Base-by-base conservation (phyloP, 1,284 basidiomycete genomes). In the Leccinum fallax region DNA sequence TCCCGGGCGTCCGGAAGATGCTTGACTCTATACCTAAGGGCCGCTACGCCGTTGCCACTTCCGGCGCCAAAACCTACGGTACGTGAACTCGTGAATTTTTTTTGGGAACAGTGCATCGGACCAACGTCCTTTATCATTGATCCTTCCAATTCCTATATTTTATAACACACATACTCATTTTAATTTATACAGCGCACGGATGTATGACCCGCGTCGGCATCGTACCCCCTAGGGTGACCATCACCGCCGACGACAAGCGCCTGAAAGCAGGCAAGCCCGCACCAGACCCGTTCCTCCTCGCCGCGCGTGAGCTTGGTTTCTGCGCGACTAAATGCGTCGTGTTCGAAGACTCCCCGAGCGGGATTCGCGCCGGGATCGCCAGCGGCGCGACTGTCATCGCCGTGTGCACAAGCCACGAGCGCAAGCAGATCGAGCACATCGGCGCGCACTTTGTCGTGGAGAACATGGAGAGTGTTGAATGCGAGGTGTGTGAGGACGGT, bases 221-320 rank as follows among this genome's bases (percentile, higher is more conserved):
- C 74, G 81, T 80, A 1, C 88, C 89, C 10, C 90, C 90, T 7
- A 77, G 80, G 43, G 85, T 92, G 36, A 92, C 89, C 28, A 89
- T 93, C 75, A 93, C 90, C 19, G 90, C 89, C 43, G 90, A 92
- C 72, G 90, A 93, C 79, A 85, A 83, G 69, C 85, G 85, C 49
- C 78, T 87, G 65, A 85, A 85, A 69, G 84, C 83, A 0, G 85
- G 85, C 52, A 88, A 89, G 76, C 88, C 88, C 53, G 84, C 85
- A 24, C 88, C 88, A 5, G 87, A 90, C 72, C 89, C 89, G 1
- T 92, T 91, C 82, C 80, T 92, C 62, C 84, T 91, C 60, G 89
- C 90, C 5, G 90, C 90, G 5, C 75, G 85, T 66, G 87, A 88
- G 71, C 84, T 93, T 60, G 90, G 90, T 1, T 89, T 80, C 70